These are phyloP conservation scores for Linderniella brevidens DNA, from an alignment of 257 asterid genomes.

Conservation along the genomic window DNA sequence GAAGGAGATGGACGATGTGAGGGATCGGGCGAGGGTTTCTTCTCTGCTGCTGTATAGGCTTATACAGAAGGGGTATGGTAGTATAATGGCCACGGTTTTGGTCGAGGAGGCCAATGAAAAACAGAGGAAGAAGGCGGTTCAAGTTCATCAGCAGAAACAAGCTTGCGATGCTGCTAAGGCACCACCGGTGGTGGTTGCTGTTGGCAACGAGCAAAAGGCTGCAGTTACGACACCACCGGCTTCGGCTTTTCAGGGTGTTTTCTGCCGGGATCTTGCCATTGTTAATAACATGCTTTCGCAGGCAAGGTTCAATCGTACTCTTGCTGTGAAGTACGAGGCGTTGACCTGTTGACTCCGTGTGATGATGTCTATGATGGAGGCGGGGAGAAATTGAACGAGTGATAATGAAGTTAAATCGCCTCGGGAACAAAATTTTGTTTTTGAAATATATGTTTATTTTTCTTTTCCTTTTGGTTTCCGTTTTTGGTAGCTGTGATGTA, in stretches of 20 bases:
- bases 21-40: constrained; percentile 73
- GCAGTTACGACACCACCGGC: constrained; percentile 20
- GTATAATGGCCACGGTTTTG: constrained; percentile 35
- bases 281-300: constrained; percentile 73
- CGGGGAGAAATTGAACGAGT: constrained; percentile 7
- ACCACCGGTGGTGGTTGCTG: too few species aligned
- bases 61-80: constrained; percentile 76
- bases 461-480: too few species aligned
- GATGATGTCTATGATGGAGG: constrained; percentile 8
- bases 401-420: too few species aligned
- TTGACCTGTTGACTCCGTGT: constrained; percentile 44
- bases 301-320: constrained; percentile 55
- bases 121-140: constrained; percentile 46
- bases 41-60: constrained; percentile 58
- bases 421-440: too few species aligned
- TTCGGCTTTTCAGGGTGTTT: constrained; percentile 63
- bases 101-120: constrained; percentile 66
- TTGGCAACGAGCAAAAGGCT: constrained; percentile 13
- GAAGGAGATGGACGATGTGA: constrained; percentile 44
- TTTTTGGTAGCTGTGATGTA: too few species aligned
- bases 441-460: too few species aligned
- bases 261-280: constrained; percentile 72
- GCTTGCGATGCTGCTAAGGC: constrained; percentile 13
- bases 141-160: background rate
- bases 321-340: constrained; percentile 70